These are phyloP conservation scores for Triglochin maritima DNA, from an alignment of 106 monocot species.

Conservation along the genomic window DNA sequence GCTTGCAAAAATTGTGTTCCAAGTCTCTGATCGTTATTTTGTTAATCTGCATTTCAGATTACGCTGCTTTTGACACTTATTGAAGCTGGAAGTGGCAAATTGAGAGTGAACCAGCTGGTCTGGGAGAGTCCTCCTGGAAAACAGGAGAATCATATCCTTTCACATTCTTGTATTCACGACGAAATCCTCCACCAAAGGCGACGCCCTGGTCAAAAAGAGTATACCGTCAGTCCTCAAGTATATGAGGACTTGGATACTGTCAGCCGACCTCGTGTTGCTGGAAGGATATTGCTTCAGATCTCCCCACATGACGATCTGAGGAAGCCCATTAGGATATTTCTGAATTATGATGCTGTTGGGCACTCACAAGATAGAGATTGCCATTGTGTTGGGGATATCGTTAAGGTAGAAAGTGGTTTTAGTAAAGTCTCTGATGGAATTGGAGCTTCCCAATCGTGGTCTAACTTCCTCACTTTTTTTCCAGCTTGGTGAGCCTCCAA, in stretches of 20 bases:
- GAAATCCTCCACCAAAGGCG: slow-evolving; percentile 81
- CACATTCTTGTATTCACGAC: slow-evolving; percentile 96
- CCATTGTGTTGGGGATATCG: slow-evolving; percentile 62
- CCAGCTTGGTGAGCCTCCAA: slow-evolving; percentile 89
- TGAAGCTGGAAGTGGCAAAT: slow-evolving; percentile 10
- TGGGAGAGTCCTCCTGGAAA: slow-evolving; percentile 20
- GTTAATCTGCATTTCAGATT: slow-evolving; percentile 25
- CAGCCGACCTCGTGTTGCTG: slow-evolving; percentile 18
- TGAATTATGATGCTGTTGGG: slow-evolving; percentile 98
- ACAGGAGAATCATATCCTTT: slow-evolving; percentile 30
- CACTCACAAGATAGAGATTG: slow-evolving; percentile 88
- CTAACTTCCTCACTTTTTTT: slow-evolving; percentile 5
- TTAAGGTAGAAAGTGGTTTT: slow-evolving; percentile 42
- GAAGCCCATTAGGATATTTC: slow-evolving; percentile 79
- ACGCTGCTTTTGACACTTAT: slow-evolving; percentile 22
- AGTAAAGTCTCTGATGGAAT: background rate
- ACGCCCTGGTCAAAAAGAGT: slow-evolving; percentile 66
- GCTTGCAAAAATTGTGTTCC: too few relatives aligned
- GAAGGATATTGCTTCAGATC: slow-evolving; percentile 57
- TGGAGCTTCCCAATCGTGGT: too few relatives aligned
- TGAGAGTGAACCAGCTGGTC: background rate
- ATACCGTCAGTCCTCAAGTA: slow-evolving; percentile 82
- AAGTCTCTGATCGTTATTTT: background rate
- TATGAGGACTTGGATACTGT: slow-evolving; percentile 30
- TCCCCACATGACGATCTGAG: slow-evolving; percentile 38